A percentile compares a stretch with the other conserved stretches of the same genome.
These are phyloP conservation scores for Dactylellina sp. DNA, from an alignment of 2,329 filamentous ascomycete genomes.

Conservation along the genomic window DNA sequence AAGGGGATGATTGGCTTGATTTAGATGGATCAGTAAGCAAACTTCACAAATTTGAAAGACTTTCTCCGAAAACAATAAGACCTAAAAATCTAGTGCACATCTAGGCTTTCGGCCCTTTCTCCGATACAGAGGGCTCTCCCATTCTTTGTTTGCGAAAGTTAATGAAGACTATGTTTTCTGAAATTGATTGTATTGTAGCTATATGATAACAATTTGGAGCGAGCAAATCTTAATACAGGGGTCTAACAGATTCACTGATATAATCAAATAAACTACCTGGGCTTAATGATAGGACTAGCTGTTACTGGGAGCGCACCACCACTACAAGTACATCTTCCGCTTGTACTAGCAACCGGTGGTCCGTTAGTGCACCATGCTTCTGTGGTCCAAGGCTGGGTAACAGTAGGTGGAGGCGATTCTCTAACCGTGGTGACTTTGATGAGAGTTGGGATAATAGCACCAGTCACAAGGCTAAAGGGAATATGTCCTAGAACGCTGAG, in stretches of 20 bases:
- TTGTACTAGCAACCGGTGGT: slow-evolving; percentile 42
- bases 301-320: slow-evolving; percentile 30
- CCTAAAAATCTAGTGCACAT: neutral
- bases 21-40: slow-evolving; percentile 37
- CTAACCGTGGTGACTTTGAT: slow-evolving; percentile 70
- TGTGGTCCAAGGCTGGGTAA: slow-evolving; percentile 61
- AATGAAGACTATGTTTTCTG: slow-evolving; percentile 5
- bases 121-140: slow-evolving; percentile 27
- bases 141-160: slow-evolving; percentile 26
- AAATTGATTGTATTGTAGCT: neutral
- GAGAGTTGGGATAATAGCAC: slow-evolving; percentile 75
- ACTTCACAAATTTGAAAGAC: neutral
- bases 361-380: slow-evolving; percentile 57
- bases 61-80: neutral
- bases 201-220: too few relatives aligned
- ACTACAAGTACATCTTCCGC: slow-evolving; percentile 42
- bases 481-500: slow-evolving; percentile 72
- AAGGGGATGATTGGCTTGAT: slow-evolving; percentile 36
- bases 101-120: slow-evolving; percentile 50
- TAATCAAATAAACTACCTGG: slow-evolving; percentile 18
- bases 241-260: too few relatives aligned
- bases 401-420: slow-evolving; percentile 61
- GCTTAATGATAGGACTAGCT: slow-evolving; percentile 50
- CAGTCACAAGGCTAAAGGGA: slow-evolving; percentile 72
- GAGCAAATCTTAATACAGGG: too few relatives aligned